A percentile compares a stretch with the other conserved stretches of the same genome.
phyloP scores from a whole-genome alignment of 2,329 filamentous ascomycete species.

The Furcasterigmium furcatum region DNA sequence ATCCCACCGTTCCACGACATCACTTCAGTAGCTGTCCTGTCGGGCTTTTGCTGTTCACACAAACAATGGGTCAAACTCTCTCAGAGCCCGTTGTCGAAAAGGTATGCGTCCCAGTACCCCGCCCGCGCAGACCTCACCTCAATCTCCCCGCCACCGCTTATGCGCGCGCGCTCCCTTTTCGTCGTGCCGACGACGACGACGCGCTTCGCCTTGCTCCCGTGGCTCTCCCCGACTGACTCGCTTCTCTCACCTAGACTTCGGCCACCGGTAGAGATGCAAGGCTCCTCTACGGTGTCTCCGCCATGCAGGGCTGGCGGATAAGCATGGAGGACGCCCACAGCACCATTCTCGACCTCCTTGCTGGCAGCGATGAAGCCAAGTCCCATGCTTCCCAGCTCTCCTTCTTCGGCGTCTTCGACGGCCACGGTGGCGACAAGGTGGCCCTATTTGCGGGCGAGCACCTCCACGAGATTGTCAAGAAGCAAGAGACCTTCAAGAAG shows the following conservation, averaged over 20 bases:
- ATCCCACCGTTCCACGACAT: slow-evolving; percentile 2
- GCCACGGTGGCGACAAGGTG: slow-evolving; percentile 95
- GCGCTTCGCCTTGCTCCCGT: too few species aligned
- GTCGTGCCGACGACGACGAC: too few species aligned
- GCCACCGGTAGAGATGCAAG: slow-evolving; percentile 89
- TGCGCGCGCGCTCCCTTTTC: not conserved
- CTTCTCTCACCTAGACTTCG: slow-evolving; percentile 66
- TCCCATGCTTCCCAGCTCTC: slow-evolving; percentile 73
- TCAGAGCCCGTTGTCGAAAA: slow-evolving; percentile 99
- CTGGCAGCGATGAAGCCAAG: slow-evolving; percentile 51
- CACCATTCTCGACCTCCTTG: slow-evolving; percentile 79
- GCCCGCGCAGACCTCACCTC: not conserved
- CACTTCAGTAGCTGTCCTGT: slow-evolving; percentile 22
- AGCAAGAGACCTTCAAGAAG: slow-evolving; percentile 89
- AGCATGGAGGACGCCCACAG: slow-evolving; percentile 99
- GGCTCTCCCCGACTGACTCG: too few species aligned
- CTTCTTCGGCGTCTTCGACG: slow-evolving; percentile 98
- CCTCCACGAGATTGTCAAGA: slow-evolving; percentile 89
- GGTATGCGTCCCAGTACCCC: slow-evolving; percentile 56
- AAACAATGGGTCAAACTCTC: slow-evolving; percentile 94
- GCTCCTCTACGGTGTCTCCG: slow-evolving; percentile 89
- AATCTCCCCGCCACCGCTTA: not conserved
- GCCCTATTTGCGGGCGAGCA: slow-evolving; percentile 89
- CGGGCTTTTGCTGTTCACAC: slow-evolving; percentile 17
- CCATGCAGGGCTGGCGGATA: slow-evolving; percentile 99